Base-by-base conservation (phyloP, 2,329 filamentous ascomycete species). In the Metarhizium robertsii region DNA sequence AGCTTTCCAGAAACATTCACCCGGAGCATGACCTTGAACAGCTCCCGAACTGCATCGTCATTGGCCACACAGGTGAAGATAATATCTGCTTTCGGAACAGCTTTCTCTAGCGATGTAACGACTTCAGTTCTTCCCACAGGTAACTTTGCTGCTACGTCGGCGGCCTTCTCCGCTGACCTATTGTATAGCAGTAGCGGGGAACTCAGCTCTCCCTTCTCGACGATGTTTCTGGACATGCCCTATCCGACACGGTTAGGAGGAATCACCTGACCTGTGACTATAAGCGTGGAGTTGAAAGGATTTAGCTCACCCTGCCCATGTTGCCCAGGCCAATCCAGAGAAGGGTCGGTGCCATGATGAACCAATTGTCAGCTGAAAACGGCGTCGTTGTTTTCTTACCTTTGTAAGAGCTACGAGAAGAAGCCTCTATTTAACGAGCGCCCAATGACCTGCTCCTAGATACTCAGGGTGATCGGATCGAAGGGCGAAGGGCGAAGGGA, bases 291-390 rank as follows among this genome's bases (percentile, higher is more conserved):
- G 16, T 43, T 11, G 30, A 50, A 36, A 16, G 30, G 34, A 14
- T 8, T 40, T 3, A 29, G 40, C 81, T 74, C 74, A 87, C 88
- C 66, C 85, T 80, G 61, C 89, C 91, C 84, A 95, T 95, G 69
- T 95, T 95, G 53, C 90, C 90, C 52, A 95, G 79, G 56, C 91
- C 90, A 54, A 95, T 83, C 83, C 85, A 95, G 63, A 90, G 78
- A 53, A 94, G 65, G 70, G 80, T 83, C 56, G 78, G 76, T 47
- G 79, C 73, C 81, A 84, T 83, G 14, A 48, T 30, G 25, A 45
- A 20, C 11, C 3, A 20, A 6, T 30, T 14, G 45, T 14, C 14
- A 2, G 43, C 7, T 25, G 43, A n/a, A 25, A 48, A 48, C n/a
- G 42, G n/a, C 18, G 42, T 6, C 18, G 8, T 48, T 48, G 25